Evolutionary conservation across 1,284 basidiomycete genomes (phyloP).

Genomic region (Moesziomyces globuligerus): DNA sequence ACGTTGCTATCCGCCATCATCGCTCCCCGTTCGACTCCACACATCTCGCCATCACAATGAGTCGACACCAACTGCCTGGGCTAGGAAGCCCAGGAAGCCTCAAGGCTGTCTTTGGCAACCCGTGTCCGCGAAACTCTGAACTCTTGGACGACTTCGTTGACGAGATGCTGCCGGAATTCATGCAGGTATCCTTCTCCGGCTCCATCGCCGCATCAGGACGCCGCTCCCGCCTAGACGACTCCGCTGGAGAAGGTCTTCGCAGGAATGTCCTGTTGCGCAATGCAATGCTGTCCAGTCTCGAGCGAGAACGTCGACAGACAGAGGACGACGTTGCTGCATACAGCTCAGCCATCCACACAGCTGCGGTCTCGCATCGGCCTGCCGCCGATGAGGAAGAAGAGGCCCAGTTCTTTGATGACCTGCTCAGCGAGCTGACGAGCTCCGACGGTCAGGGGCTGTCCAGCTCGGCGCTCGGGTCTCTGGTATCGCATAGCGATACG

Average conservation of each 20-base stretch:
- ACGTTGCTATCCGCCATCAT: background rate
- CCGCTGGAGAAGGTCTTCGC: conserved; percentile 48
- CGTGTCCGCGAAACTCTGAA: background rate
- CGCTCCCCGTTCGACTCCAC: background rate
- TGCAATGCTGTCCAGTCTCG: conserved; percentile 51
- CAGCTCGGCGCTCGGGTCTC: background rate
- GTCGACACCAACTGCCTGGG: conserved; percentile 1
- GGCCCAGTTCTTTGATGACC: conserved; percentile 46
- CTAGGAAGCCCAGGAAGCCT: conserved; percentile 32
- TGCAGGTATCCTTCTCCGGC: conserved; percentile 11
- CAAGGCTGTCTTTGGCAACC: conserved; percentile 18
- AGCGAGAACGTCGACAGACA: conserved; percentile 35
- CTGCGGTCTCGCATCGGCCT: background rate
- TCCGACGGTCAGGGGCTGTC: conserved; percentile 4
- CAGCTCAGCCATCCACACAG: background rate
- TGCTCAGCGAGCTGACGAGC: conserved; percentile 36
- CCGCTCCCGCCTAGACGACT: conserved; percentile 39
- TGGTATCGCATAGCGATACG: too few species aligned
- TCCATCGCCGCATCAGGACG: conserved; percentile 20
- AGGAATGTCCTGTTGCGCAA: conserved; percentile 48
- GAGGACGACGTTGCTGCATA: conserved; percentile 1
- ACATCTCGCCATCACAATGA: conserved; percentile 10
- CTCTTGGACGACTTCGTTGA: conserved; percentile 18
- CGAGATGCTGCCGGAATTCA: conserved; percentile 18
- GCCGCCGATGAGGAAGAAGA: conserved; percentile 19